These are phyloP conservation scores for Eremochloa ophiuroides DNA, from an alignment of 176 grass and related monocot species.

Conservation along the genomic window DNA sequence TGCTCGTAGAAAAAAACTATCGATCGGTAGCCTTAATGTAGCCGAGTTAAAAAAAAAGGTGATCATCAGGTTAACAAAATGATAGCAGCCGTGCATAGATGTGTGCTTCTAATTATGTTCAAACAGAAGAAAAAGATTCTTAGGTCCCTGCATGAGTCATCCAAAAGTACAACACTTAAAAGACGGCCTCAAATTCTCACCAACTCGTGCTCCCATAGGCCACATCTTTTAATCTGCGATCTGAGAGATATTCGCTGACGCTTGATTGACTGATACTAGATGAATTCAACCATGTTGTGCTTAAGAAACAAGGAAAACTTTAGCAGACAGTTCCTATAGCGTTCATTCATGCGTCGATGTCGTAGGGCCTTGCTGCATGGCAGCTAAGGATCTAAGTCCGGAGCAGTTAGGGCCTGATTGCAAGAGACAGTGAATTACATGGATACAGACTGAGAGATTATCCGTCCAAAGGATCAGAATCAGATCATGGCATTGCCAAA, in stretches of 20 bases:
- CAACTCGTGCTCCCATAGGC: slow-evolving; percentile 41
- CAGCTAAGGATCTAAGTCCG: neutral
- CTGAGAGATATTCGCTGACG: slow-evolving; percentile 36
- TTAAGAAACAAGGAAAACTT: slow-evolving; percentile 21
- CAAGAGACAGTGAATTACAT: neutral
- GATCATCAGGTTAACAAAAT: slow-evolving; percentile 2
- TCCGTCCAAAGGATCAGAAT: neutral
- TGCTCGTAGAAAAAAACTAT: neutral
- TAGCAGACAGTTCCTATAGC: slow-evolving; percentile 1
- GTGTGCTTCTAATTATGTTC: neutral
- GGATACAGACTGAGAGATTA: neutral
- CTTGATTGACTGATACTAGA: slow-evolving; percentile 21
- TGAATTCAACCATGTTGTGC: slow-evolving; percentile 44
- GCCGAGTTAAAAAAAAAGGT: neutral
- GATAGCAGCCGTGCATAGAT: slow-evolving; percentile 23
- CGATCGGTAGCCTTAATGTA: neutral
- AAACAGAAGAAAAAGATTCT: slow-evolving; percentile 16
- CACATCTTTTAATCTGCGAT: slow-evolving; percentile 22
- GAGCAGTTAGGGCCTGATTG: slow-evolving; percentile 24
- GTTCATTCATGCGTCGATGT: slow-evolving; percentile 5
- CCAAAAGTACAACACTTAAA: slow-evolving; percentile 22
- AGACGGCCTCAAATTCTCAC: slow-evolving; percentile 33
- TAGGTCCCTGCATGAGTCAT: slow-evolving; percentile 35
- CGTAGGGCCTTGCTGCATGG: neutral
- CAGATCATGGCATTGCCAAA: neutral